Conservation (phyloP, 2,329 filamentous ascomycete species). For the Emergomyces orientalis region DNA sequence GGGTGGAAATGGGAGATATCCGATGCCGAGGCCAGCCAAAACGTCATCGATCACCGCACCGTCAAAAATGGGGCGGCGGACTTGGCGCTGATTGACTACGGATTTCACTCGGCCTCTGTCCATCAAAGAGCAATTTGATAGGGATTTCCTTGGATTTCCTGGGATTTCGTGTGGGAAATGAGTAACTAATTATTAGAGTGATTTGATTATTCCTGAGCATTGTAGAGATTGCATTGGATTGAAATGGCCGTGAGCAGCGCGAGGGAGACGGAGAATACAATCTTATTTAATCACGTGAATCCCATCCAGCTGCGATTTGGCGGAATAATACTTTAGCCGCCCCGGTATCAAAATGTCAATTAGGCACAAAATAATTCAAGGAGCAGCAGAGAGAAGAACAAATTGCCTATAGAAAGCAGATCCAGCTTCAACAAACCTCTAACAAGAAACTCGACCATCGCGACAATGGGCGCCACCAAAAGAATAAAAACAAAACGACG, state of each 20-base stretch:
- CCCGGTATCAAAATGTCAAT: not conserved
- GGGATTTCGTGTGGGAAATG: not conserved
- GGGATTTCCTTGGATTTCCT: not conserved
- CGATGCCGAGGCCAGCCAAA: not conserved
- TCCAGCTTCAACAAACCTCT: not conserved
- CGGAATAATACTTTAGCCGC: not conserved
- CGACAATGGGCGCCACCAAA: conserved; percentile 55
- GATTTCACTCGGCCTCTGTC: not conserved
- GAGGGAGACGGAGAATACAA: too few relatives aligned
- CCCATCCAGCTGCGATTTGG: too few relatives aligned
- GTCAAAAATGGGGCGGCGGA: not conserved
- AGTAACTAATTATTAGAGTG: not conserved
- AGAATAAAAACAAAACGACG: conserved; percentile 65
- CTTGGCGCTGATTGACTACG: not conserved
- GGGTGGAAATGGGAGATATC: not conserved
- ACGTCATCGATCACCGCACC: not conserved
- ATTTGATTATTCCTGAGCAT: not conserved
- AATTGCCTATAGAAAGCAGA: not conserved
- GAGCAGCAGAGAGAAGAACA: not conserved
- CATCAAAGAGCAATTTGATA: not conserved
- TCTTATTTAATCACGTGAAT: too few relatives aligned
- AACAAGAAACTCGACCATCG: not conserved
- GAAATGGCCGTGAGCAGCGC: too few relatives aligned
- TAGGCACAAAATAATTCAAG: not conserved
- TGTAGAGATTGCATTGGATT: not conserved